A percentile compares a stretch with the other conserved stretches of the same genome.
These are phyloP conservation scores for Yarrowia sp. DNA, from an alignment of 805 yeast species.

Conservation along the genomic window DNA sequence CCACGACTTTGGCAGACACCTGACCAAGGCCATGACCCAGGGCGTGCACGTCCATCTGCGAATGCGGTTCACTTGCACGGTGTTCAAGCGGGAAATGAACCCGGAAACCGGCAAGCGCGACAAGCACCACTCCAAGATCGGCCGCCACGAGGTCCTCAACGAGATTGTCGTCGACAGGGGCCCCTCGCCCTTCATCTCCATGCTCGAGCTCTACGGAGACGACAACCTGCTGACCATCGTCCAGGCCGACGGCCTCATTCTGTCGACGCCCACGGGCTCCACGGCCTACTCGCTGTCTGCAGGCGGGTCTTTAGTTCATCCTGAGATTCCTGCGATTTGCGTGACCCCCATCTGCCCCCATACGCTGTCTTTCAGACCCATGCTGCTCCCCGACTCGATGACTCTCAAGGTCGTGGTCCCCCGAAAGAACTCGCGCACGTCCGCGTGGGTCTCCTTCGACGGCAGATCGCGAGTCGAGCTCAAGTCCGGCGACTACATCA, in stretches of 20 bases:
- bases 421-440: slow-evolving; percentile 61
- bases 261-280: slow-evolving; percentile 95
- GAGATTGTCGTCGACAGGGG: slow-evolving; percentile 92
- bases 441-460: slow-evolving; percentile 96
- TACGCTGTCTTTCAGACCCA: slow-evolving; percentile 87
- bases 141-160: slow-evolving; percentile 68
- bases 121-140: slow-evolving; percentile 45
- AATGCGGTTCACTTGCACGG: slow-evolving; percentile 84
- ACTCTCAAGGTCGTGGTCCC: slow-evolving; percentile 79
- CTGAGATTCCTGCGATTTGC: slow-evolving; percentile 84
- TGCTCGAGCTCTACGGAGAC: slow-evolving; percentile 86
- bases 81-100: slow-evolving; percentile 46
- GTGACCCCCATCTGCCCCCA: slow-evolving; percentile 96
- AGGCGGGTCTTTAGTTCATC: slow-evolving; percentile 91
- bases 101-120: slow-evolving; percentile 29
- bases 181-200: slow-evolving; percentile 87
- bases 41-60: slow-evolving; percentile 79
- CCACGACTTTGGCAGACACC: slow-evolving; percentile 61
- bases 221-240: slow-evolving; percentile 80
- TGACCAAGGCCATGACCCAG: slow-evolving; percentile 57
- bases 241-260: slow-evolving; percentile 89
- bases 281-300: slow-evolving; percentile 93
- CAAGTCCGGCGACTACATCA: slow-evolving; percentile 75
- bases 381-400: slow-evolving; percentile 92
- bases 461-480: slow-evolving; percentile 84